Evolutionary conservation across 139 green algal genomes (phyloP).

Genomic region (Micractinium conductrix): DNA sequence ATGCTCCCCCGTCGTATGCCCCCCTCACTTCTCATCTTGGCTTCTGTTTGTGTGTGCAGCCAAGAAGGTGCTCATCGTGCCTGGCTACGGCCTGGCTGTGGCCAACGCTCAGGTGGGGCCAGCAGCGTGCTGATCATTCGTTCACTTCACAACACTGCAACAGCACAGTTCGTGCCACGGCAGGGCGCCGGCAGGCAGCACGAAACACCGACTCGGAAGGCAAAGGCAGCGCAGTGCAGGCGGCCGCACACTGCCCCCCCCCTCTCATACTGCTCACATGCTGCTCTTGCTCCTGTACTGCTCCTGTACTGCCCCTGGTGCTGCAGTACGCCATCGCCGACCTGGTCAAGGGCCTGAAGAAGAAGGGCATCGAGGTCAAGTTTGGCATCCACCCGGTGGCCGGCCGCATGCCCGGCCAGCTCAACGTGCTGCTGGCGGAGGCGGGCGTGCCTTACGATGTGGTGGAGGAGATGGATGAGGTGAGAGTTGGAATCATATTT

Average conservation of each 20-base stretch:
- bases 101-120: constrained; percentile 82
- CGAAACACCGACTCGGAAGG: too few relatives aligned
- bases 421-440: constrained; percentile 96
- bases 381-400: constrained; percentile 91
- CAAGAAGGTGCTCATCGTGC: constrained; percentile 83
- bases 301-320: too few relatives aligned
- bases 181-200: too few relatives aligned
- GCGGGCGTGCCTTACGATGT: constrained; percentile 64
- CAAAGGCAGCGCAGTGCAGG: too few relatives aligned
- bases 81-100: constrained; percentile 90
- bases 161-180: too few relatives aligned
- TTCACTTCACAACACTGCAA: too few relatives aligned
- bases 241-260: too few relatives aligned
- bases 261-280: too few relatives aligned
- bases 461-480: constrained; percentile 48
- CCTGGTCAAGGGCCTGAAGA: constrained; percentile 64
- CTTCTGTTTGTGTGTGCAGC: too few relatives aligned
- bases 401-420: constrained; percentile 90
- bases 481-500: background rate
- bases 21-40: background rate
- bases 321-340: constrained; percentile 82
- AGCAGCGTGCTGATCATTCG: too few relatives aligned
- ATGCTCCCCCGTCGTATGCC: too few relatives aligned
- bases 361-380: constrained; percentile 64
- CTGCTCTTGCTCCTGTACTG: too few relatives aligned